Evolutionary conservation across 257 asterid genomes (phyloP).

Genomic region (Petunia axillaris): DNA sequence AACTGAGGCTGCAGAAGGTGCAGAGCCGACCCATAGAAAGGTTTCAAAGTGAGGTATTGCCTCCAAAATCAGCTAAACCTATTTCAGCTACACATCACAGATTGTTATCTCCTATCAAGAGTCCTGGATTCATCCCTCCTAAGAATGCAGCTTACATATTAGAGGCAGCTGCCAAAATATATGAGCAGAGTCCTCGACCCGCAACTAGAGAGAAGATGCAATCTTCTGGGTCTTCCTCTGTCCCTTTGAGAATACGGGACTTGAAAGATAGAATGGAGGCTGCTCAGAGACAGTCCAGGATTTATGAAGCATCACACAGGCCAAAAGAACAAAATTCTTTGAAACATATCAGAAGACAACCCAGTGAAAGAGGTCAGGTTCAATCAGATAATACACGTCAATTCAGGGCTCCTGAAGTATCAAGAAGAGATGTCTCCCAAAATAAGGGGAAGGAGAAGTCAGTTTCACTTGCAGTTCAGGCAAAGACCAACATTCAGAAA

Average conservation of each 20-base stretch:
- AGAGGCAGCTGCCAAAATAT: conserved; percentile 88
- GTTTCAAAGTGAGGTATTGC: conserved; percentile 83
- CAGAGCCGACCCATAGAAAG: conserved; percentile 75
- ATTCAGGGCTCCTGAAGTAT: conserved; percentile 53
- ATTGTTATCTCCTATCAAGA: conserved; percentile 85
- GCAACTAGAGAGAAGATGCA: conserved; percentile 51
- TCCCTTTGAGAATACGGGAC: conserved; percentile 64
- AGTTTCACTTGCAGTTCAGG: conserved; percentile 56
- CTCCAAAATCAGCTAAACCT: conserved; percentile 86
- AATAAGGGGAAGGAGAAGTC: conserved; percentile 67
- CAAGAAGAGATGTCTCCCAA: conserved; percentile 53
- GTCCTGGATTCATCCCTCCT: conserved; percentile 87
- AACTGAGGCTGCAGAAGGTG: conserved; percentile 63
- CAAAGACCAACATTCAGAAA: conserved; percentile 60
- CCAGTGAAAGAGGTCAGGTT: conserved; percentile 47
- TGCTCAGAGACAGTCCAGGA: conserved; percentile 54
- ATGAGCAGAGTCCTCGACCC: conserved; percentile 87
- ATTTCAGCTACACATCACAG: conserved; percentile 68
- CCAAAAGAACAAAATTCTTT: conserved; percentile 48
- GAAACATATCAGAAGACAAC: conserved; percentile 51
- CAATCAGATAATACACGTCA: conserved; percentile 45
- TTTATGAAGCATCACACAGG: conserved; percentile 47
- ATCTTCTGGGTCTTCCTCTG: conserved; percentile 64
- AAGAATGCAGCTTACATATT: conserved; percentile 86
- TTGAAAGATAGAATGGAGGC: conserved; percentile 72